These are phyloP conservation scores for Coemansia furcata DNA, from an alignment of 192 early-diverging fungal genomes.

Conservation along the genomic window DNA sequence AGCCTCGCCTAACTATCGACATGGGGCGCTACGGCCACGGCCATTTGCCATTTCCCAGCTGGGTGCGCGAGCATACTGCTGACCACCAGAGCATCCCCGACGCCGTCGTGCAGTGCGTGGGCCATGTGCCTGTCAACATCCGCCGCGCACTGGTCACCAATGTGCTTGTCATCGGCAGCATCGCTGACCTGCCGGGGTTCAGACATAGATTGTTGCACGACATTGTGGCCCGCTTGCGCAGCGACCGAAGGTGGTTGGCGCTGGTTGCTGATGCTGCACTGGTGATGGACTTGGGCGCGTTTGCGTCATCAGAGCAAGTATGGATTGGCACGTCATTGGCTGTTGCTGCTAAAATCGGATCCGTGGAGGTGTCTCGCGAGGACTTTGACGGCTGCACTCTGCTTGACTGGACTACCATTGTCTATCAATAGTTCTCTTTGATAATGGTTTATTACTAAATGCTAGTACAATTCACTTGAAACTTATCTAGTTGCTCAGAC, in stretches of 20 bases:
- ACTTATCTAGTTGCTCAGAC: too few species aligned
- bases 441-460: too few species aligned
- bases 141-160: constrained; percentile 62
- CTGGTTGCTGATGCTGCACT: constrained; percentile 56
- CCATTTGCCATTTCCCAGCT: constrained; percentile 63
- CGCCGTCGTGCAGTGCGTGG: constrained; percentile 57
- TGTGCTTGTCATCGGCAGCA: constrained; percentile 76
- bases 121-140: constrained; percentile 65
- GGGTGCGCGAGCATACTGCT: constrained; percentile 75
- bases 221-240: constrained; percentile 54
- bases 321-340: constrained; percentile 86
- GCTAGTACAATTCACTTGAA: too few species aligned
- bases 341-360: constrained; percentile 70
- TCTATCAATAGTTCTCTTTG: background rate
- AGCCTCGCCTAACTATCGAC: constrained; percentile 15
- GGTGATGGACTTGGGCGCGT: constrained; percentile 54
- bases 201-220: constrained; percentile 61
- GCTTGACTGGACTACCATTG: constrained; percentile 60
- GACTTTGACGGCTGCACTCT: constrained; percentile 62
- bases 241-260: constrained; percentile 52
- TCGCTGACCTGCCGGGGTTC: constrained; percentile 73
- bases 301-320: constrained; percentile 62
- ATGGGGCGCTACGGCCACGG: constrained; percentile 50
- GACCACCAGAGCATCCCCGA: constrained; percentile 61
- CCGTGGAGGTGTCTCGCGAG: constrained; percentile 63